Evolutionary conservation across 768 basidiomycete species (phyloP), one percentile per base, ranked within the genome.

Genomic region (Termitomyces titanicus): DNA sequence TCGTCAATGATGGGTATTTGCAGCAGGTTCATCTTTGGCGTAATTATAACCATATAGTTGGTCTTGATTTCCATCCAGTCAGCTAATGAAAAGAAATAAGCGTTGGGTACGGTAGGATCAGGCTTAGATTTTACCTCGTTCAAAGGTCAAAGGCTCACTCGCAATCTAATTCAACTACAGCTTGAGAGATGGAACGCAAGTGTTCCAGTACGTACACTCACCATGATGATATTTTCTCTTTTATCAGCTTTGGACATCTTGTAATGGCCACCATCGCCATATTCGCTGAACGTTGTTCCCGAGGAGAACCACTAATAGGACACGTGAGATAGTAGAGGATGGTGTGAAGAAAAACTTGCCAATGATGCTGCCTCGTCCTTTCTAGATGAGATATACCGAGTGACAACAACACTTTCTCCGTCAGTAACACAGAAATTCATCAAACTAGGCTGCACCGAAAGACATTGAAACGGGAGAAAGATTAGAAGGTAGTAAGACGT

Each of bases 21-120:
- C 18, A 98, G 75, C 24, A 97, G 70, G 66, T 98, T 98, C 84
- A 96, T 94, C 77, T 93, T 94, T 37, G 92, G 91, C 0, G 96
- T 98, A 62, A 98, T 89, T 47, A 97, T 86, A 22, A 94, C 87
- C 88, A 98, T 89, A 60, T 92, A 86, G 69, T 99, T 98, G 12
- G 93, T 96, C 68, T 89, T 89, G 64, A 99, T 95, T 70, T 98
- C 97, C 88, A 98, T 95, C 97, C 97, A 99, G 69, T 99, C 97
- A 48, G 93, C 92, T 85, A 60, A 39, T 35, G 22, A 18, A 31
- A 60, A 59, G 27, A 37, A 27, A 49, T 49, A 18, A 49, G 25
- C 11, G 17, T 49, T 8, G 35, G n/a, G 4, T 2, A 24, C n/a
- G 20, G 4, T n/a, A 3, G 5, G 13, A 25, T 25, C 6, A 6